Conservation (phyloP, 345 rosid species). For the Corymbia maculata region DNA sequence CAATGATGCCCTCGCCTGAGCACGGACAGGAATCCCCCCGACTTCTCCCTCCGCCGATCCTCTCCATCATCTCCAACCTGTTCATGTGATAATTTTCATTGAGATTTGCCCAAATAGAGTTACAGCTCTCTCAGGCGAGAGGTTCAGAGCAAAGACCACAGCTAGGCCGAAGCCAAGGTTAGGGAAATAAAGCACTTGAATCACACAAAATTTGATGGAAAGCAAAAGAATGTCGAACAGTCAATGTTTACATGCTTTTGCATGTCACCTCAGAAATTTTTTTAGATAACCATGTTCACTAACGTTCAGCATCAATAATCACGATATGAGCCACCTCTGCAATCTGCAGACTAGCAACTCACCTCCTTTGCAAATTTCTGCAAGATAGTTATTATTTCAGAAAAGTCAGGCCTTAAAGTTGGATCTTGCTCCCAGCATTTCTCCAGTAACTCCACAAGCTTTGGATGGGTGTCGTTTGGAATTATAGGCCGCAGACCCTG, state of each 20-base stretch:
- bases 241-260: background rate
- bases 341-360: background rate
- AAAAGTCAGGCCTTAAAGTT: conserved; percentile 70
- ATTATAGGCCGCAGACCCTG: conserved; percentile 84
- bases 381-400: conserved; percentile 60
- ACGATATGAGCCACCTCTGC: background rate
- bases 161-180: background rate
- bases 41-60: conserved; percentile 54
- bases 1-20: conserved; percentile 78
- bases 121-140: background rate
- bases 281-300: background rate
- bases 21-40: conserved; percentile 74
- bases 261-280: background rate
- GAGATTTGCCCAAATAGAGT: background rate
- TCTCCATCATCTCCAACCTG: conserved; percentile 71
- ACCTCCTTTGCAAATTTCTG: conserved; percentile 75
- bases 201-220: background rate
- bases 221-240: background rate
- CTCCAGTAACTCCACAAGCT: conserved; percentile 56
- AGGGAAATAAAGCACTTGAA: background rate
- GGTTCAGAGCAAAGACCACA: background rate
- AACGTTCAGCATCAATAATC: background rate
- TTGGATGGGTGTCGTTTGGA: conserved; percentile 56
- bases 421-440: conserved; percentile 94
- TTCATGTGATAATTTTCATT: background rate